These are phyloP conservation scores for Flaveria sonorensis DNA, from an alignment of 129 eudicot genomes.

Conservation along the genomic window DNA sequence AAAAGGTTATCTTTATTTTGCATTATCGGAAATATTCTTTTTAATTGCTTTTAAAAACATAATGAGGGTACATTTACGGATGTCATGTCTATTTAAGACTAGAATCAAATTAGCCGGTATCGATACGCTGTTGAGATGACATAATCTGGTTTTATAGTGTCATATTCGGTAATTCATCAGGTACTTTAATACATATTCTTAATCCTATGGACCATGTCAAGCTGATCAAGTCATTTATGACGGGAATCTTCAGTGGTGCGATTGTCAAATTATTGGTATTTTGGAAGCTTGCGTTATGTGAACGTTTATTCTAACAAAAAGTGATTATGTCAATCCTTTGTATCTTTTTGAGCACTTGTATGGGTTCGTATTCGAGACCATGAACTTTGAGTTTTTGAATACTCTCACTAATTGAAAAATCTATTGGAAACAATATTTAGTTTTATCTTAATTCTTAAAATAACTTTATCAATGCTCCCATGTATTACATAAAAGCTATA, in stretches of 20 bases:
- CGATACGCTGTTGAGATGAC: conserved; percentile 34
- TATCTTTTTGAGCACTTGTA: conserved; percentile 23
- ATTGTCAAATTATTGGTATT: conserved; percentile 32
- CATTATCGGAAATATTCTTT: conserved; percentile 43
- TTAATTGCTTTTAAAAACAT: conserved; percentile 26
- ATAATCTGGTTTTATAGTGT: conserved; percentile 29
- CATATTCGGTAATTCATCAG: conserved; percentile 36
- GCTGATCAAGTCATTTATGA: conserved; percentile 38
- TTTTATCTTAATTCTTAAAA: not conserved
- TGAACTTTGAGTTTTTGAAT: conserved; percentile 20
- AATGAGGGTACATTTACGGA: conserved; percentile 39
- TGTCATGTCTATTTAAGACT: conserved; percentile 44
- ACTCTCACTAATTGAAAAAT: not conserved
- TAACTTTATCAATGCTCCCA: not conserved
- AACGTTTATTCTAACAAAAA: conserved; percentile 39
- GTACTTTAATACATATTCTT: conserved; percentile 33
- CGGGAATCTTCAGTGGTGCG: conserved; percentile 18
- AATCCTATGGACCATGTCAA: conserved; percentile 43
- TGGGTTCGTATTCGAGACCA: conserved; percentile 23
- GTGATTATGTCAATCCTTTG: conserved; percentile 33
- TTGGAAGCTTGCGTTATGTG: conserved; percentile 39
- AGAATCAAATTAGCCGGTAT: conserved; percentile 30
- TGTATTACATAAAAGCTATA: not conserved
- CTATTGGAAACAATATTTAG: not conserved
- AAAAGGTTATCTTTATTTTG: conserved; percentile 42